phyloP scores from a whole-genome alignment of 192 early-diverging fungal species.

The Backusella mclennaniae region DNA sequence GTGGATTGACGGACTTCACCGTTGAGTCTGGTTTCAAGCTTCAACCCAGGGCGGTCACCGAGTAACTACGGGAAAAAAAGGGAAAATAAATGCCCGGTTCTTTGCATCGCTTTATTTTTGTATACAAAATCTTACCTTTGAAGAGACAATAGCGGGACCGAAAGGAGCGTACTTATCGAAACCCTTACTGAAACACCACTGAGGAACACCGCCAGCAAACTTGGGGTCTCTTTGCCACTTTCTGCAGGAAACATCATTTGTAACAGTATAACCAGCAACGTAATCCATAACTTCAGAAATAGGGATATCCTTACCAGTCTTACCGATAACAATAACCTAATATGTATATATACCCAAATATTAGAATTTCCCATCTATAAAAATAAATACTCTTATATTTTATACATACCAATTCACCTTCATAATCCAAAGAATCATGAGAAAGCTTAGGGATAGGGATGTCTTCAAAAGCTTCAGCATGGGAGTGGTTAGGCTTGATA shows the following conservation, averaged over 20 bases:
- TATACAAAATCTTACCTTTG: slow-evolving; percentile 6
- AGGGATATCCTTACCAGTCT: slow-evolving; percentile 72
- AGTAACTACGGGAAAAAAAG: not conserved
- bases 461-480: slow-evolving; percentile 42
- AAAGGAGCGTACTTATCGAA: slow-evolving; percentile 19
- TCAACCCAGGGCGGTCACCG: not conserved
- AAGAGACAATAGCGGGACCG: slow-evolving; percentile 39
- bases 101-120: not conserved
- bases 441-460: slow-evolving; percentile 50
- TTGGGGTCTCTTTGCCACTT: slow-evolving; percentile 48
- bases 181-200: slow-evolving; percentile 17
- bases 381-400: not conserved
- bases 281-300: slow-evolving; percentile 59
- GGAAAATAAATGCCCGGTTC: not conserved
- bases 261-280: slow-evolving; percentile 64
- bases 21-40: slow-evolving; percentile 44
- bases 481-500: slow-evolving; percentile 46
- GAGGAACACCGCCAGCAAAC: slow-evolving; percentile 1
- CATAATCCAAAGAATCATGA: slow-evolving; percentile 27
- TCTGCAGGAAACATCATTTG: slow-evolving; percentile 55
- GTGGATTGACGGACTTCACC: slow-evolving; percentile 75
- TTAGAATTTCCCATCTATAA: not conserved
- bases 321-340: slow-evolving; percentile 81
- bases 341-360: not conserved
- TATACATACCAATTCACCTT: slow-evolving; percentile 70